These are phyloP conservation scores for Aspergillus aculeatus DNA, from an alignment of 2,329 filamentous ascomycete genomes.

Conservation along the genomic window DNA sequence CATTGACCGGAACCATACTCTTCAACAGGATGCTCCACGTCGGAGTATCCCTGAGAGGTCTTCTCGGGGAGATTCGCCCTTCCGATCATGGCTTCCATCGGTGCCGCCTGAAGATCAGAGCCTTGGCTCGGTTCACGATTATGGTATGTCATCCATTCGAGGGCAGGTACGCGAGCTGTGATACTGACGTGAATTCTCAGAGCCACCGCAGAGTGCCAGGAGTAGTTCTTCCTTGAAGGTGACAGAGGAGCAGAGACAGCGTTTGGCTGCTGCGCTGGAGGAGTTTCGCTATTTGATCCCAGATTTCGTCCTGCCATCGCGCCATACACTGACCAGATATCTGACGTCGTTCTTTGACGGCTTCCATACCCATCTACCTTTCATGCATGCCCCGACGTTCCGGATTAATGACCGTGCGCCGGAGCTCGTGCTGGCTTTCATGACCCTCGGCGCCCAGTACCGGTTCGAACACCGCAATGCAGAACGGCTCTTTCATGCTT, in stretches of 20 bases:
- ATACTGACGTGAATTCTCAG: conserved; percentile 13
- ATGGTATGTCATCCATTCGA: conserved; percentile 20
- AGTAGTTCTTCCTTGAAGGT: conserved; percentile 23
- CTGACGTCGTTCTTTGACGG: conserved; percentile 69
- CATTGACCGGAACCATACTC: conserved; percentile 15
- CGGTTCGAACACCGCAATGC: conserved; percentile 48
- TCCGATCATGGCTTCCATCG: conserved; percentile 35
- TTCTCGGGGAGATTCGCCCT: conserved; percentile 34
- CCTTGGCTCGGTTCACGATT: conserved; percentile 32
- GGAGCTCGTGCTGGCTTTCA: conserved; percentile 66
- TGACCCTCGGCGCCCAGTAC: conserved; percentile 57
- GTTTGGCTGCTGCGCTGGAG: conserved; percentile 6
- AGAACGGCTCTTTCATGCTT: conserved; percentile 50
- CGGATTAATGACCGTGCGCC: conserved; percentile 63
- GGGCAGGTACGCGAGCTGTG: background rate
- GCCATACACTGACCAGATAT: conserved; percentile 67
- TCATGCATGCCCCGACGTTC: conserved; percentile 68
- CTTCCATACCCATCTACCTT: conserved; percentile 61
- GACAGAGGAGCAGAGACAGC: conserved; percentile 4
- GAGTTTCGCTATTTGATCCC: conserved; percentile 18
- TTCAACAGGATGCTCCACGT: conserved; percentile 21
- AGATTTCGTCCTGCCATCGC: conserved; percentile 64
- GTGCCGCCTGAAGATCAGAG: conserved; percentile 34
- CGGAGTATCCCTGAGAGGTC: conserved; percentile 23
- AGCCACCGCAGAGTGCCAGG: conserved; percentile 28